Evolutionary conservation across 2,329 filamentous ascomycete genomes (phyloP).

Genomic region (Neobulgaria alba): DNA sequence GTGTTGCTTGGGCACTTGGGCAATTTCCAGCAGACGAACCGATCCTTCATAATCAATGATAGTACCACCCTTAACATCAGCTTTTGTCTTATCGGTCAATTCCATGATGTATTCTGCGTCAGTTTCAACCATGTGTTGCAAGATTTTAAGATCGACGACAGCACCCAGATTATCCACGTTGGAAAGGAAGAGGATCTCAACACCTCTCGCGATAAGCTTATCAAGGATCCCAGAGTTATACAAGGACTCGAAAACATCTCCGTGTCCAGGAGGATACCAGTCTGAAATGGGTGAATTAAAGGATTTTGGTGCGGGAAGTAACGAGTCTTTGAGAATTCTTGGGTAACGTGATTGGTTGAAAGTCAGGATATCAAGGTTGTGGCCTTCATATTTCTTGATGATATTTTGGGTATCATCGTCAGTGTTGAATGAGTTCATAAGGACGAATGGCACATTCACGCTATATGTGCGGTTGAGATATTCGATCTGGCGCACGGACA

Average conservation of each 20-base stretch:
- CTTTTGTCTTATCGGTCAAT: constrained; percentile 99
- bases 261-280: constrained; percentile 98
- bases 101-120: constrained; percentile 99
- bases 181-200: constrained; percentile 97
- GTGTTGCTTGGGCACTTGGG: constrained; percentile 99
- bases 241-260: constrained; percentile 98
- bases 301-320: constrained; percentile 88
- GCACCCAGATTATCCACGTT: constrained; percentile 98
- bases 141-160: constrained; percentile 93
- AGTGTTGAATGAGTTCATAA: constrained; percentile 99
- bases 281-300: constrained; percentile 82
- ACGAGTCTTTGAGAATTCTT: constrained; percentile 95
- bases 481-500: constrained; percentile 98
- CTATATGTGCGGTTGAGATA: constrained; percentile 97
- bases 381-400: constrained; percentile 99
- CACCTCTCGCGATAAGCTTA: constrained; percentile 87
- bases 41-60: constrained; percentile 99
- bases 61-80: constrained; percentile 99
- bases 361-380: constrained; percentile 98
- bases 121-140: constrained; percentile 99
- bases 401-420: constrained; percentile 96
- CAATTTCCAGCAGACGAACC: constrained; percentile 94
- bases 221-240: constrained; percentile 99
- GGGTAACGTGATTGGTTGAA: constrained; percentile 99
- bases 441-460: constrained; percentile 93